phyloP scores from a whole-genome alignment of 345 rosid species.

The Pugionium cornutum region DNA sequence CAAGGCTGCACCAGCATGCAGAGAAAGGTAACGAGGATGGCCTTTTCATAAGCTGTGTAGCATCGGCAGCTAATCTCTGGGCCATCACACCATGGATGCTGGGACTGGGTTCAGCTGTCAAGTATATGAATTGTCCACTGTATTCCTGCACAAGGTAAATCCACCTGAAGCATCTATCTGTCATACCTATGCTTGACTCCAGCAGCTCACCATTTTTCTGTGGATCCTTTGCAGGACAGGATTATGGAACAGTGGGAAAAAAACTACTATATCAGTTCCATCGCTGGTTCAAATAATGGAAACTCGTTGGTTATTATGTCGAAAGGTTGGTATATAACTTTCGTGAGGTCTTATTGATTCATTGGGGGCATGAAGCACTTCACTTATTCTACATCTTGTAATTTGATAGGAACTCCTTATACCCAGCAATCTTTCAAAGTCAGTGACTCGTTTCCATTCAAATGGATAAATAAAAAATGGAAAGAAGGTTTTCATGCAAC shows the following conservation, averaged over 20 bases:
- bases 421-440: too few relatives aligned
- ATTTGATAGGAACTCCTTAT: conserved; percentile 69
- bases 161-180: conserved; percentile 20
- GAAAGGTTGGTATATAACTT: conserved; percentile 58
- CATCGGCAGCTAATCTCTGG: conserved; percentile 90
- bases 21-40: conserved; percentile 97
- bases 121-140: conserved; percentile 79
- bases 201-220: conserved; percentile 22
- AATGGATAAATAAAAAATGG: too few relatives aligned
- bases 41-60: conserved; percentile 80
- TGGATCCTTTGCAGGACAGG: conserved; percentile 53
- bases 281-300: conserved; percentile 89
- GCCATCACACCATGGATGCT: conserved; percentile 96
- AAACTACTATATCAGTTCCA: conserved; percentile 85
- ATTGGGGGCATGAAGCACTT: conserved; percentile 6
- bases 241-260: conserved; percentile 52
- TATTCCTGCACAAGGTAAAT: conserved; percentile 87
- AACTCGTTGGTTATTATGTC: conserved; percentile 95
- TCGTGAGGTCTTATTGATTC: neutral
- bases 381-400: conserved; percentile 28
- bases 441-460: too few relatives aligned
- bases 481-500: conserved; percentile 43
- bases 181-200: conserved; percentile 3
- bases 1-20: conserved; percentile 73
- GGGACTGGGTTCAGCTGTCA: conserved; percentile 90